Evolutionary conservation across 2,329 filamentous ascomycete genomes (phyloP).

Genomic region (Bipolaris bicolor): DNA sequence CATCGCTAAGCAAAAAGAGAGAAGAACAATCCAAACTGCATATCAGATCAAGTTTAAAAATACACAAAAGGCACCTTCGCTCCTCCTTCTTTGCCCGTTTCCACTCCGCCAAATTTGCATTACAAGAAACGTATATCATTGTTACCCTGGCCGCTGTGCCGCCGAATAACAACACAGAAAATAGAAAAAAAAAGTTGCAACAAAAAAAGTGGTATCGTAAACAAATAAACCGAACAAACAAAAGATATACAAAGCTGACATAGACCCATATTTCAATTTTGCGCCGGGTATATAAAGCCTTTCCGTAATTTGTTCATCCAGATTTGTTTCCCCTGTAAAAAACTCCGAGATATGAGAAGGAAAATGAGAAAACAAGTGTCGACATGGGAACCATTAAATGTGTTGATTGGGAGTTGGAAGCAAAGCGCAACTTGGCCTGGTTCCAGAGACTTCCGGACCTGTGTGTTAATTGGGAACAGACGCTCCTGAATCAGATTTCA

Average conservation of each 20-base stretch:
- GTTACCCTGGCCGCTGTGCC: not conserved
- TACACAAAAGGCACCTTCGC: not conserved
- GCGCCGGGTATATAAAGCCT: conserved; percentile 1
- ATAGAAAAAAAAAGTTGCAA: not conserved
- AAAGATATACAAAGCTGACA: not conserved
- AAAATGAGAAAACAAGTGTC: not conserved
- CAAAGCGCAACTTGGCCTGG: conserved; percentile 1
- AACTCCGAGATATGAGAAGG: not conserved
- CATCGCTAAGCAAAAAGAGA: not conserved
- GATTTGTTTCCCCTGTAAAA: not conserved
- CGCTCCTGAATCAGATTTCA: not conserved
- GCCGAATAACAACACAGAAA: not conserved
- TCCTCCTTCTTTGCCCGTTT: too few species aligned
- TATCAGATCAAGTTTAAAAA: not conserved
- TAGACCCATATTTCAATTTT: not conserved
- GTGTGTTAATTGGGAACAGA: not conserved
- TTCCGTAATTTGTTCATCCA: not conserved
- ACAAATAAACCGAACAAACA: not conserved
- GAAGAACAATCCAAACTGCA: not conserved
- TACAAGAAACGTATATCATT: not conserved
- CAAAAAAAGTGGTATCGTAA: not conserved
- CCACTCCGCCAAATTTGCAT: not conserved
- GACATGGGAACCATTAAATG: not conserved
- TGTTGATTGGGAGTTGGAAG: conserved; percentile 2
- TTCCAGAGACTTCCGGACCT: not conserved